A percentile compares a stretch with the other conserved stretches of the same genome.
phyloP scores from a whole-genome alignment of 441 rosid genomes.

The Brassica hybrid region DNA sequence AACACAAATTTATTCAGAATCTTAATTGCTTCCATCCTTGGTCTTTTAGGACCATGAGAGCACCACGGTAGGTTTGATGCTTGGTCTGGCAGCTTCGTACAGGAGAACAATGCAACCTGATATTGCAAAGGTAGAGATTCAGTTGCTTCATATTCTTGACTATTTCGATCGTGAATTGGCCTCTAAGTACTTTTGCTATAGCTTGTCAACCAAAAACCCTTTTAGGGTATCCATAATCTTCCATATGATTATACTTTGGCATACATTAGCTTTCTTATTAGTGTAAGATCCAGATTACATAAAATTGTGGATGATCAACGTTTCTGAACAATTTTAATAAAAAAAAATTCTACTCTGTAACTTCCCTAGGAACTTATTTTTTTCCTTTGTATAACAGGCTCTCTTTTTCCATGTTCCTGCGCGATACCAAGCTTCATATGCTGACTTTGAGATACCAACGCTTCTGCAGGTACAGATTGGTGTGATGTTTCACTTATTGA shows the following conservation, averaged over 20 bases:
- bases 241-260: slow-evolving; percentile 15
- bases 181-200: slow-evolving; percentile 11
- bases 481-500: slow-evolving; percentile 7
- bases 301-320: slow-evolving; percentile 19
- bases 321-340: slow-evolving; percentile 7
- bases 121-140: slow-evolving; percentile 74
- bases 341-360: neutral
- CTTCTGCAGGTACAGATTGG: slow-evolving; percentile 74
- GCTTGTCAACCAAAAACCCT: slow-evolving; percentile 23
- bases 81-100: slow-evolving; percentile 97
- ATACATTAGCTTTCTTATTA: neutral
- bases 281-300: neutral
- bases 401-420: slow-evolving; percentile 92
- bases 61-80: slow-evolving; percentile 95
- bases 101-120: slow-evolving; percentile 96
- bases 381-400: slow-evolving; percentile 55
- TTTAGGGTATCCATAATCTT: slow-evolving; percentile 20
- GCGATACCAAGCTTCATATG: slow-evolving; percentile 79
- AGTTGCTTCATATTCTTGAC: slow-evolving; percentile 22
- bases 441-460: slow-evolving; percentile 93
- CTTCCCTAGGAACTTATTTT: slow-evolving; percentile 29
- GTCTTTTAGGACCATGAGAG: slow-evolving; percentile 84
- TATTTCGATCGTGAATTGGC: slow-evolving; percentile 28
- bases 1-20: neutral
- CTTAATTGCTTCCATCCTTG: slow-evolving; percentile 28